Percentiles rank a stretch among this genome's conserved stretches.
Conservation (phyloP, 192 early-diverging fungal genomes). For the Piromyces finnis region DNA sequence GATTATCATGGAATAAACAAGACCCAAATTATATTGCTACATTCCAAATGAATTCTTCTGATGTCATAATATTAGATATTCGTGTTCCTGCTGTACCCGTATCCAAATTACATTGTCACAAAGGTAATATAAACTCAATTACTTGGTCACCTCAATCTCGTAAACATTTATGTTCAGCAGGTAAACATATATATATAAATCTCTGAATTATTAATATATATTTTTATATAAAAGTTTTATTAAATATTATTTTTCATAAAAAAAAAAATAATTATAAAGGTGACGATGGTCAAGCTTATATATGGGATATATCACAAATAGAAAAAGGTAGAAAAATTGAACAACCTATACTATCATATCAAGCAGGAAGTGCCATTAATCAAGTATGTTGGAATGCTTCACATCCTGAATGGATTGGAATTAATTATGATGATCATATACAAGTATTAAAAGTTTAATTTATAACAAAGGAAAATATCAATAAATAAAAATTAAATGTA, state of each 20-base stretch:
- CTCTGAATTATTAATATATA: too few species aligned
- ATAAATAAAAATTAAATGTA: too few species aligned
- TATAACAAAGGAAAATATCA: too few species aligned
- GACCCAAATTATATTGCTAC: constrained; percentile 85
- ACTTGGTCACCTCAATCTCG: constrained; percentile 72
- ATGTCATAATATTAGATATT: constrained; percentile 79
- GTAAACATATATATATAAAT: too few species aligned
- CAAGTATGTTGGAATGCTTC: constrained; percentile 64
- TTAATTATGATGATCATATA: constrained; percentile 67
- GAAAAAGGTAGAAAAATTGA: constrained; percentile 14
- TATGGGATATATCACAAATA: constrained; percentile 62
- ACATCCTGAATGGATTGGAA: constrained; percentile 71
- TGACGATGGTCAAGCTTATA: constrained; percentile 74
- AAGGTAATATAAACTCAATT: constrained; percentile 55
- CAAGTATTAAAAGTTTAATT: constrained; percentile 62
- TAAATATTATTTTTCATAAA: too few species aligned
- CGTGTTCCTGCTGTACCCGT: constrained; percentile 77
- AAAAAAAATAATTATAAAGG: too few species aligned
- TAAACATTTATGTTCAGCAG: constrained; percentile 67
- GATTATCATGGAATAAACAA: constrained; percentile 74
- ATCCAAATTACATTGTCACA: constrained; percentile 62
- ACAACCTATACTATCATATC: constrained; percentile 56
- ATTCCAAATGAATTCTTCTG: constrained; percentile 63
- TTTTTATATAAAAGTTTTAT: not conserved
- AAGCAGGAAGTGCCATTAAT: constrained; percentile 57